Conservation (phyloP, 2,329 filamentous ascomycete genomes). For the Xylariaceae sp. region DNA sequence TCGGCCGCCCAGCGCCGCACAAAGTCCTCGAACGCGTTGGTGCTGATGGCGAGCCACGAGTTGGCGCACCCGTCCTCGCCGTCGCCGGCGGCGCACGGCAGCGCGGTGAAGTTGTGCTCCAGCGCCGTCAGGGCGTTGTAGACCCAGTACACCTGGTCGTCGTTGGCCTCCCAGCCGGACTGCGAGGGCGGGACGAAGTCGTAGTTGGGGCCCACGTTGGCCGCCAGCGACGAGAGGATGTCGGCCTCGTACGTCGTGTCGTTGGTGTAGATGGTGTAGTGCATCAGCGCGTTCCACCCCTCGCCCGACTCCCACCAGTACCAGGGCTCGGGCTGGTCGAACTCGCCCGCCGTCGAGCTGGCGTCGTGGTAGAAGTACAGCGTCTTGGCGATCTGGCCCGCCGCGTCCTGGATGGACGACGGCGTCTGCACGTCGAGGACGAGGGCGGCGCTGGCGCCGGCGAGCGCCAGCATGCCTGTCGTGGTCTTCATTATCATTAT, state of each 20-base stretch:
- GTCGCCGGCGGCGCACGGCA: slow-evolving; percentile 1
- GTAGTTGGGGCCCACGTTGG: slow-evolving; percentile 37
- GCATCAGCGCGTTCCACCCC: slow-evolving; percentile 25
- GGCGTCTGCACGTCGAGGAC: slow-evolving; percentile 15
- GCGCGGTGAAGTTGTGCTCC: slow-evolving; percentile 40
- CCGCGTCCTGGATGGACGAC: slow-evolving; percentile 18
- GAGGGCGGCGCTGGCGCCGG: slow-evolving; percentile 13
- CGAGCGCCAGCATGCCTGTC: too few species aligned
- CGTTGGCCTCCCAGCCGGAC: slow-evolving; percentile 42
- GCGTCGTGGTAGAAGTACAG: slow-evolving; percentile 24
- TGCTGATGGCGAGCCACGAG: slow-evolving; percentile 46
- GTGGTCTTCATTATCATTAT: too few species aligned
- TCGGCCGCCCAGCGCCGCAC: slow-evolving; percentile 42
- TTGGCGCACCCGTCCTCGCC: slow-evolving; percentile 32
- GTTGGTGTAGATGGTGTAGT: slow-evolving; percentile 33
- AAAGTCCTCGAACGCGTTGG: slow-evolving; percentile 49
- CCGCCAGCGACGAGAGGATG: slow-evolving; percentile 31
- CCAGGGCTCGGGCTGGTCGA: slow-evolving; percentile 26
- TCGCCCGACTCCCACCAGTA: slow-evolving; percentile 28
- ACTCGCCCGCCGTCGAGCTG: slow-evolving; percentile 23
- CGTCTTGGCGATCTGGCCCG: slow-evolving; percentile 20
- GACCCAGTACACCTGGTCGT: slow-evolving; percentile 55
- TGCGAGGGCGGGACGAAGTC: slow-evolving; percentile 44
- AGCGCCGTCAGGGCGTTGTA: slow-evolving; percentile 49
- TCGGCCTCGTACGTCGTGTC: slow-evolving; percentile 44